Evolutionary conservation across 306 rosid genomes (phyloP).

Genomic region (Nissolia schottii): DNA sequence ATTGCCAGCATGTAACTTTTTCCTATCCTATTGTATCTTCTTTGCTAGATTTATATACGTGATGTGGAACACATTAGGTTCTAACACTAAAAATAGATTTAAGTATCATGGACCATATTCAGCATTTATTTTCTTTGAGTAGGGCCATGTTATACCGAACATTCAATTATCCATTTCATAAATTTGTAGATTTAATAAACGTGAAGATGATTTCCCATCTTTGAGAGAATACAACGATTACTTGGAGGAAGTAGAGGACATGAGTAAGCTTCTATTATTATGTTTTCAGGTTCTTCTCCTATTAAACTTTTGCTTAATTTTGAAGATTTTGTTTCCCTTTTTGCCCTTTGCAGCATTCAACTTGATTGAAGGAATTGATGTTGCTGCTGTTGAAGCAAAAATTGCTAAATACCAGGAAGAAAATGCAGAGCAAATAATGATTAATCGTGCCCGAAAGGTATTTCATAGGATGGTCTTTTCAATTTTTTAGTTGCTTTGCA

Average conservation of each 20-base stretch:
- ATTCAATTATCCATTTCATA: neutral
- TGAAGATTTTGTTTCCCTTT: neutral
- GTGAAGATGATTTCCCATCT: conserved; percentile 81
- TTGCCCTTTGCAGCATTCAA: conserved; percentile 50
- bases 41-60: conserved; percentile 8
- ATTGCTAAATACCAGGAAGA: conserved; percentile 78
- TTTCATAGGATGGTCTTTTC: neutral
- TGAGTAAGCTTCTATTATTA: conserved; percentile 50
- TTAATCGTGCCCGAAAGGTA: conserved; percentile 90
- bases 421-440: conserved; percentile 83
- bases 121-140: neutral
- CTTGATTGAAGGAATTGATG: conserved; percentile 76
- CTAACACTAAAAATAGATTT: no score
- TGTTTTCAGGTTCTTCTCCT: neutral
- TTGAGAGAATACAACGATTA: conserved; percentile 86
- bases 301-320: conserved; percentile 10
- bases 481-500: neutral
- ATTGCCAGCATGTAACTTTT: conserved; percentile 70
- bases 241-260: conserved; percentile 94
- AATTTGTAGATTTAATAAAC: conserved; percentile 67
- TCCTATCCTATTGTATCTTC: conserved; percentile 5
- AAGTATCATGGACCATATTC: conserved; percentile 5
- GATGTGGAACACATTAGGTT: neutral
- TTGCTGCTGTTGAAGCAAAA: conserved; percentile 62
- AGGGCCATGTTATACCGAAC: conserved; percentile 7